Conservation (phyloP, 2,329 filamentous ascomycete genomes). For the Penicillium nordicum region DNA sequence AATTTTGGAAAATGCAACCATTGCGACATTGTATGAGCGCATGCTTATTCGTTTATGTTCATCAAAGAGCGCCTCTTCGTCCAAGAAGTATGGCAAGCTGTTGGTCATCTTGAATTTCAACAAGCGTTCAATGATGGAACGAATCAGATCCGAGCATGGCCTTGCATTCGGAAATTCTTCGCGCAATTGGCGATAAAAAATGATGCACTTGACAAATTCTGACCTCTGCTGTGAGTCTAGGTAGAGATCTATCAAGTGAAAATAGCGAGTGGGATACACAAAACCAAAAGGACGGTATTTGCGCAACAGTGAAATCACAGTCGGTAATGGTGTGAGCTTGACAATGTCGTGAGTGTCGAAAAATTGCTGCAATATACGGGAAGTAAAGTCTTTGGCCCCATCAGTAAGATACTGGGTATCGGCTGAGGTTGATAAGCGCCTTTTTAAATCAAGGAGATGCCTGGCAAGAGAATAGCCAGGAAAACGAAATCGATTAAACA, state of each 20-base stretch:
- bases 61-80: conserved; percentile 38
- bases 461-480: not conserved
- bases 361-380: not conserved
- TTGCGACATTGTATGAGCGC: conserved; percentile 34
- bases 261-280: conserved; percentile 27
- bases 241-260: conserved; percentile 16
- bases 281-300: conserved; percentile 25
- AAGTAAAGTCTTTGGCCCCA: not conserved
- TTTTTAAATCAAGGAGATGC: not conserved
- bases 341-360: not conserved
- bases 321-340: not conserved
- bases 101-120: conserved; percentile 32
- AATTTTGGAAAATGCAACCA: conserved; percentile 45
- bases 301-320: conserved; percentile 26
- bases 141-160: conserved; percentile 23
- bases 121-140: conserved; percentile 26
- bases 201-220: conserved; percentile 30
- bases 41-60: conserved; percentile 24
- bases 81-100: conserved; percentile 40
- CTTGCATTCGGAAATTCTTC: conserved; percentile 26
- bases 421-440: too few relatives aligned
- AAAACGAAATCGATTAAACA: not conserved
- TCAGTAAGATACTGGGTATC: too few relatives aligned
- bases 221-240: conserved; percentile 27
- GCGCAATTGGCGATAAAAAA: conserved; percentile 44